These are phyloP conservation scores for Aspergillus sp. DNA, from an alignment of 2,329 filamentous ascomycete genomes.

Conservation along the genomic window DNA sequence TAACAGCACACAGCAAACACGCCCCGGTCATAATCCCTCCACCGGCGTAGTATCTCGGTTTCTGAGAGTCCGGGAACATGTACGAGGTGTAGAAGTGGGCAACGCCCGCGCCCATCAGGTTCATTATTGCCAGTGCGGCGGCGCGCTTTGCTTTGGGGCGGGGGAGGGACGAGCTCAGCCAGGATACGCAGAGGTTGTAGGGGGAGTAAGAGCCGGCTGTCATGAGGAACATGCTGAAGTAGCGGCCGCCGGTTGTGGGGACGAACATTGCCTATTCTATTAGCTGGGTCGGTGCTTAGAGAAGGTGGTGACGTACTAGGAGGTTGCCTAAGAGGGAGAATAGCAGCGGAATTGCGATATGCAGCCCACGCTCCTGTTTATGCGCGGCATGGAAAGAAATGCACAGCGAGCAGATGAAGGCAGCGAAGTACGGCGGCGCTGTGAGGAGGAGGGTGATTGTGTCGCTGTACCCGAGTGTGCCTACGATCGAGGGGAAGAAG, in stretches of 20 bases:
- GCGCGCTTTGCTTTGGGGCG: neutral
- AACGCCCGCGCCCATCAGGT: conserved; percentile 1
- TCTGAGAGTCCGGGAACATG: neutral
- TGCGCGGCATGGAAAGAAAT: neutral
- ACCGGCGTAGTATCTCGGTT: neutral
- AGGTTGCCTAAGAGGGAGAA: neutral
- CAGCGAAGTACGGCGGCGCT: neutral
- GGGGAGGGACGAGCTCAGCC: neutral
- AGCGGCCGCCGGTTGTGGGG: conserved; percentile 1
- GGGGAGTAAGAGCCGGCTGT: neutral
- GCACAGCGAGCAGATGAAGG: neutral
- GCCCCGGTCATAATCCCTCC: neutral
- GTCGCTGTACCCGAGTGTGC: neutral
- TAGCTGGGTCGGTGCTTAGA: neutral
- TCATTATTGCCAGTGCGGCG: conserved; percentile 1
- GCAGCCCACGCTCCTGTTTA: neutral
- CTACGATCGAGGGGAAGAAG: conserved; percentile 2
- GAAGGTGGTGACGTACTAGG: neutral
- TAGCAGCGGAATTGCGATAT: conserved; percentile 1
- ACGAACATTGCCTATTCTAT: neutral
- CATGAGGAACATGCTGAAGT: conserved; percentile 9
- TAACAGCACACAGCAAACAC: neutral
- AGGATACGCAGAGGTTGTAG: conserved; percentile 3
- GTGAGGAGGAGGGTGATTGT: conserved; percentile 1
- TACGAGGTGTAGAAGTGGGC: conserved; percentile 6